A percentile compares a stretch with the other conserved stretches of the same genome.
These are phyloP conservation scores for Xylariaceae sp. DNA, from an alignment of 2,329 filamentous ascomycete genomes.

Conservation along the genomic window DNA sequence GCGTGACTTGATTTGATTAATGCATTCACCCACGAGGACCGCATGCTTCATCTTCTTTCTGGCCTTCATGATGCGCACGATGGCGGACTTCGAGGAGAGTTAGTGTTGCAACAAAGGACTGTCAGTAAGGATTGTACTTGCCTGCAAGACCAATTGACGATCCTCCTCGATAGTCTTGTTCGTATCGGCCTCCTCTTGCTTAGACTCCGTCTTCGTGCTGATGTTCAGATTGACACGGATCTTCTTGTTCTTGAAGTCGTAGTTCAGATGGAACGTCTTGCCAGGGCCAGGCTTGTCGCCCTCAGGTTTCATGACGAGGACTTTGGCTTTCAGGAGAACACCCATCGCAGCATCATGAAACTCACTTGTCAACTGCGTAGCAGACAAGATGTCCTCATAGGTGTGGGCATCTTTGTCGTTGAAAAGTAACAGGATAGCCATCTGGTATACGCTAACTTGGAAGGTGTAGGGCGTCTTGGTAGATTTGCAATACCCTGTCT, in stretches of 20 bases:
- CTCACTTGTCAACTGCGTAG: conserved; percentile 77
- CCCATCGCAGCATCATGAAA: conserved; percentile 81
- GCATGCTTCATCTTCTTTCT: conserved; percentile 98
- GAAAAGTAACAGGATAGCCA: conserved; percentile 92
- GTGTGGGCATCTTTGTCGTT: conserved; percentile 84
- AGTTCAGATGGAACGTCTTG: conserved; percentile 81
- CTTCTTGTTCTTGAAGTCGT: conserved; percentile 98
- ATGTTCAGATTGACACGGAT: conserved; percentile 96
- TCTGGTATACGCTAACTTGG: conserved; percentile 96
- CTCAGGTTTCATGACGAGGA: conserved; percentile 70
- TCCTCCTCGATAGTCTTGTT: conserved; percentile 99
- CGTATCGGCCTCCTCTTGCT: conserved; percentile 93
- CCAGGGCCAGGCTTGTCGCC: conserved; percentile 74
- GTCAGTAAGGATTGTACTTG: conserved; percentile 46
- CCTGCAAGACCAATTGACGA: conserved; percentile 92
- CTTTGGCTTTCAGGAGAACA: conserved; percentile 90
- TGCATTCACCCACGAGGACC: conserved; percentile 90
- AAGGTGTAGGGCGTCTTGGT: conserved; percentile 93
- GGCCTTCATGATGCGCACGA: conserved; percentile 99
- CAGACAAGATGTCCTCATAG: conserved; percentile 83
- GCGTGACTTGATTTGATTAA: conserved; percentile 87
- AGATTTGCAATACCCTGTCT: conserved; percentile 86
- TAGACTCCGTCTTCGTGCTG: conserved; percentile 89
- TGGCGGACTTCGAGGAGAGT: conserved; percentile 68
- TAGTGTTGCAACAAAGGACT: conserved; percentile 11